Percentiles rank a stretch among this genome's conserved stretches.
phyloP scores from a whole-genome alignment of 768 basidiomycete genomes.

The Harrya chromipes region DNA sequence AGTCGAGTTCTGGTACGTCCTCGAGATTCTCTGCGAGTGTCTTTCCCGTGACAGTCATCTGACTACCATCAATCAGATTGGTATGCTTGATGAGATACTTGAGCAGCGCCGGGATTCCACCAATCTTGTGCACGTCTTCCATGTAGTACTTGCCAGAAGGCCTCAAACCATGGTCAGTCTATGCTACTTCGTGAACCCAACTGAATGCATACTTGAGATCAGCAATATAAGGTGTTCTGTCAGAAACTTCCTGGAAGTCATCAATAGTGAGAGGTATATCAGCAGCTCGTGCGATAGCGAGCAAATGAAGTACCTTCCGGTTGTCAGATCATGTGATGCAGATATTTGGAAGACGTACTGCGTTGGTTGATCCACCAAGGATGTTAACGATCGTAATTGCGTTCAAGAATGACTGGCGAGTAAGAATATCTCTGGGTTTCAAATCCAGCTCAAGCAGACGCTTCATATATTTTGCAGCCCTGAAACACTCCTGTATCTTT shows the following conservation, averaged over 20 bases:
- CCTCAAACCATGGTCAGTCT: slow-evolving; percentile 33
- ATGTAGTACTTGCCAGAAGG: slow-evolving; percentile 87
- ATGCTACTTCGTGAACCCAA: background rate
- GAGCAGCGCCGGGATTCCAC: slow-evolving; percentile 79
- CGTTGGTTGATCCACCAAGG: slow-evolving; percentile 86
- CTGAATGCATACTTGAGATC: slow-evolving; percentile 60
- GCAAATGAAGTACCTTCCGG: slow-evolving; percentile 69
- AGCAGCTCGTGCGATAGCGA: slow-evolving; percentile 83
- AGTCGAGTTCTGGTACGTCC: slow-evolving; percentile 70
- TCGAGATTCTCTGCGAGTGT: slow-evolving; percentile 85
- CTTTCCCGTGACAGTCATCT: slow-evolving; percentile 89
- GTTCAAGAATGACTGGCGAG: slow-evolving; percentile 73
- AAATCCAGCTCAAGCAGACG: slow-evolving; percentile 71
- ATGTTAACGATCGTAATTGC: slow-evolving; percentile 78
- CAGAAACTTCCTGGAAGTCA: slow-evolving; percentile 79
- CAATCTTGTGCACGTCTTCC: slow-evolving; percentile 85
- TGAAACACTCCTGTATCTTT: slow-evolving; percentile 80
- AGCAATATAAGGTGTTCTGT: slow-evolving; percentile 82
- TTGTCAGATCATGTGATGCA: slow-evolving; percentile 5
- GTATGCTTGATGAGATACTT: slow-evolving; percentile 82
- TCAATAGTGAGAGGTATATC: slow-evolving; percentile 74
- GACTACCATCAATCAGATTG: slow-evolving; percentile 74
- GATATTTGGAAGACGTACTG: slow-evolving; percentile 43
- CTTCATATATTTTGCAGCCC: slow-evolving; percentile 74
- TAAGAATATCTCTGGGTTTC: slow-evolving; percentile 78